Percentiles rank a stretch among this genome's conserved stretches.
These are phyloP conservation scores for Pseudogymnoascus sp. DNA, from an alignment of 2,329 filamentous ascomycete species.

Conservation along the genomic window DNA sequence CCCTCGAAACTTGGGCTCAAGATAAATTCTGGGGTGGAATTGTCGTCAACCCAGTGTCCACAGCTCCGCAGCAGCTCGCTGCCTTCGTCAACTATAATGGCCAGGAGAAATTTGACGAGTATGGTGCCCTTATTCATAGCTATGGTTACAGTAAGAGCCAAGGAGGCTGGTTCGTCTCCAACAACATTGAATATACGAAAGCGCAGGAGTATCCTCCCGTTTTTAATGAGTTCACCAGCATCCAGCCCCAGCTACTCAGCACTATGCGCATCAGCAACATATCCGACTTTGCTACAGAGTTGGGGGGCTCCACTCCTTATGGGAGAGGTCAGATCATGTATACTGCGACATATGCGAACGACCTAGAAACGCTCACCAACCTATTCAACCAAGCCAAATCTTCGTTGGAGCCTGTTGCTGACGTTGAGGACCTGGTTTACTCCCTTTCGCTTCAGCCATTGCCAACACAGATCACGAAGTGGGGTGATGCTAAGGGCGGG, in stretches of 20 bases:
- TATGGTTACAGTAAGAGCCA: not conserved
- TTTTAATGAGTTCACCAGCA: slow-evolving; percentile 6
- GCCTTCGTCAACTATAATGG: slow-evolving; percentile 6
- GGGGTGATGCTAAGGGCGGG: slow-evolving; percentile 7
- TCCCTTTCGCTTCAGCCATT: slow-evolving; percentile 7
- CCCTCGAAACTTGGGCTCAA: slow-evolving; percentile 23
- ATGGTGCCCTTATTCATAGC: slow-evolving; percentile 11
- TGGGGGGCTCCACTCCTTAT: not conserved
- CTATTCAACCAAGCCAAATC: slow-evolving; percentile 5
- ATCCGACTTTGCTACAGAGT: slow-evolving; percentile 11
- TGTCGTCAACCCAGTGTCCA: slow-evolving; percentile 1
- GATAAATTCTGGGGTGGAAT: slow-evolving; percentile 12
- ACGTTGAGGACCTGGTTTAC: not conserved
- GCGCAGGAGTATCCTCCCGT: slow-evolving; percentile 8
- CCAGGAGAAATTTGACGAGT: not conserved
- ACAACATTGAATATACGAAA: slow-evolving; percentile 11
- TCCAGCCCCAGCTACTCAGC: slow-evolving; percentile 8
- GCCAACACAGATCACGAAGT: slow-evolving; percentile 10
- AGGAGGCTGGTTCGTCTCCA: slow-evolving; percentile 6
- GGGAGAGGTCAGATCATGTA: slow-evolving; percentile 9
- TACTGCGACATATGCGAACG: slow-evolving; percentile 9
- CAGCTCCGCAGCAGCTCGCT: slow-evolving; percentile 3
- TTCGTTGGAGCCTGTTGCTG: not conserved
- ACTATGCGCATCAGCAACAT: slow-evolving; percentile 13
- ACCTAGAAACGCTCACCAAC: slow-evolving; percentile 3